Conservation (phyloP, 768 basidiomycete genomes). For the Tricholoma matsutake region DNA sequence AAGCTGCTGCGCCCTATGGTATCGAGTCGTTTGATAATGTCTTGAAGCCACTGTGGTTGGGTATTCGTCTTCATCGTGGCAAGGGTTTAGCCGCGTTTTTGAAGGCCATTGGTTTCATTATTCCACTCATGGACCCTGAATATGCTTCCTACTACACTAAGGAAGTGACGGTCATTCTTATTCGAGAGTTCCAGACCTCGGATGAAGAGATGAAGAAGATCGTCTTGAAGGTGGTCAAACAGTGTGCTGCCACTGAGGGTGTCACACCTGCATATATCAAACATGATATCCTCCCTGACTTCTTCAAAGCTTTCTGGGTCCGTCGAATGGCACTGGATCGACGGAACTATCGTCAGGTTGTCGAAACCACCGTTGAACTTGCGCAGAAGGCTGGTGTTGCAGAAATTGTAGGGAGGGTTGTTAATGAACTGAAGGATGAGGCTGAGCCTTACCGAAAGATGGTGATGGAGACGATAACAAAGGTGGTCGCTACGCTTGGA, state of each 20-base stretch:
- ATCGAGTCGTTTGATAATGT: conserved; percentile 99
- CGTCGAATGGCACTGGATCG: conserved; percentile 96
- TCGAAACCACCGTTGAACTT: conserved; percentile 97
- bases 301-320: conserved; percentile 99
- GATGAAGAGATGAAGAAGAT: conserved; percentile 99
- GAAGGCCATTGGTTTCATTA: conserved; percentile 98
- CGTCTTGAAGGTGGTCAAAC: conserved; percentile 97
- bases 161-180: conserved; percentile 94
- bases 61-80: conserved; percentile 92
- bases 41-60: conserved; percentile 89
- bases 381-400: conserved; percentile 96
- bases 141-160: conserved; percentile 99
- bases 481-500: conserved; percentile 88
- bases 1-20: conserved; percentile 97
- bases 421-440: conserved; percentile 89
- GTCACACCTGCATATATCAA: conserved; percentile 95
- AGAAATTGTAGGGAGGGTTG: conserved; percentile 87
- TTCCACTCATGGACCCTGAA: conserved; percentile 99
- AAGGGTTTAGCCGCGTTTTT: conserved; percentile 94
- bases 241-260: conserved; percentile 97
- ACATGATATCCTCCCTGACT: conserved; percentile 96
- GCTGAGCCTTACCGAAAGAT: conserved; percentile 95
- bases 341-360: conserved; percentile 94
- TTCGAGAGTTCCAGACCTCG: conserved; percentile 97
- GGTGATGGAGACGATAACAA: conserved; percentile 99